These are phyloP conservation scores for Mycena kentingensis DNA, from an alignment of 768 basidiomycete genomes.

Conservation along the genomic window DNA sequence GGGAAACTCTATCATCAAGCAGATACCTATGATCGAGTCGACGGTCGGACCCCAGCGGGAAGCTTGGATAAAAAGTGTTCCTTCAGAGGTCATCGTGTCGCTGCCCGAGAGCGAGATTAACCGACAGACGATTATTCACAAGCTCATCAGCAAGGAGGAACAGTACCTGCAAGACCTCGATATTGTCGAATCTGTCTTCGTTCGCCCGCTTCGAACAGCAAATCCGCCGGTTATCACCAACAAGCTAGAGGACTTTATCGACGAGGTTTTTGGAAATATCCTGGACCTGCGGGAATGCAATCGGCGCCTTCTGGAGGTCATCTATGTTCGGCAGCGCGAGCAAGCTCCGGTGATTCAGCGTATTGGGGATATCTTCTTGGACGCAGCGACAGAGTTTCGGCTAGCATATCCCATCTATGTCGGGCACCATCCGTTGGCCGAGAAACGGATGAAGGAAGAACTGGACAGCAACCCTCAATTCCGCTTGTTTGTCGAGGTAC, in stretches of 20 bases:
- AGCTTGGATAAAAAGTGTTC: slow-evolving; percentile 52
- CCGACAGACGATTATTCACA: slow-evolving; percentile 88
- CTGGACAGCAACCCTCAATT: slow-evolving; percentile 79
- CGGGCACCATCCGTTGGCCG: slow-evolving; percentile 81
- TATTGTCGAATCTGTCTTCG: slow-evolving; percentile 69
- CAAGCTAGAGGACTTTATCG: slow-evolving; percentile 79
- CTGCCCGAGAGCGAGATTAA: slow-evolving; percentile 78
- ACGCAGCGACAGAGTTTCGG: slow-evolving; percentile 85
- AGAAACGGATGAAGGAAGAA: slow-evolving; percentile 87
- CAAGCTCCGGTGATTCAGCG: slow-evolving; percentile 79
- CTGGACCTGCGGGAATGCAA: slow-evolving; percentile 85
- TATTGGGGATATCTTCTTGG: slow-evolving; percentile 88
- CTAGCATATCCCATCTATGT: slow-evolving; percentile 84
- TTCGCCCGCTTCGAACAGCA: slow-evolving; percentile 49
- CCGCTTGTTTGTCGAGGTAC: slow-evolving; percentile 82
- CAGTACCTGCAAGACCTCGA: slow-evolving; percentile 89
- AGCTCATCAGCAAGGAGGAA: slow-evolving; percentile 85
- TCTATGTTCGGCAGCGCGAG: slow-evolving; percentile 86
- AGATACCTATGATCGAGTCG: slow-evolving; percentile 34
- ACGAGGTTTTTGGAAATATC: slow-evolving; percentile 88
- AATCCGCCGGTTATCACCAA: slow-evolving; percentile 48
- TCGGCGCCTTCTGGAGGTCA: slow-evolving; percentile 76
- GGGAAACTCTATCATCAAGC: slow-evolving; percentile 35
- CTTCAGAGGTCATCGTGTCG: slow-evolving; percentile 38
- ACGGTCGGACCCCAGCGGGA: slow-evolving; percentile 34